Base-by-base conservation (phyloP, 805 yeast species). In the Candida railenensis region DNA sequence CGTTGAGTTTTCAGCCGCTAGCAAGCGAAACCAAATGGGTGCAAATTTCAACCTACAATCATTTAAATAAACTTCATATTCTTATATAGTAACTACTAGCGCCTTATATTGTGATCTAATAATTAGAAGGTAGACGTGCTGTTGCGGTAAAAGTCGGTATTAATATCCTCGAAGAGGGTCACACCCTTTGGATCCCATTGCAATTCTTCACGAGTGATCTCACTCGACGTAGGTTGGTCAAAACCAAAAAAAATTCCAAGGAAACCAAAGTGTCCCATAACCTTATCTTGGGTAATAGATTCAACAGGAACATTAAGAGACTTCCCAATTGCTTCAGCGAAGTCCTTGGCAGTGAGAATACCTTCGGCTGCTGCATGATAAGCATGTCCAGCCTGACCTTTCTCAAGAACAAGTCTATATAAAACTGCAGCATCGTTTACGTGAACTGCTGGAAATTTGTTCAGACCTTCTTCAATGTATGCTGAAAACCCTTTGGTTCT, bases 391-490 rank as follows among this genome's bases (percentile, higher is more conserved):
- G 51, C 32, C 14, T 22, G 28, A 12, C 46, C 54, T 36, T 47
- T 46, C 30, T 48, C 53, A n/a, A 50, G 19, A 7, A 49, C 53
- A 9, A 42, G 38, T 32, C 30, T 18, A 39, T 46, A 69, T 15
- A 67, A 41, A 3, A 15, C 43, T 11, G 72, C 74, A 16, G 62
- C 66, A 55, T 71, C 76, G 2, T 30, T 19, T 8, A 55, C 54
- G 43, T 64, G 56, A 36, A 61, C 65, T 5, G 68, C 63, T 2
- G 67, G 46, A 71, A 71, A 69, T 3, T 34, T 43, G 44, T 56
- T 60, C 14, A 49, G 45, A 18, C 68, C 71, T 28, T 61, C 68
- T 11, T 73, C 77, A 8, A 66, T 52, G 53, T 66, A 72, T 4
- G 62, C 49, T 8, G 69, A 63, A 25, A 57, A 56, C 1, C 67